Base-by-base conservation (phyloP, 1,139 yeast species). In the Maudiozyma humilis region DNA sequence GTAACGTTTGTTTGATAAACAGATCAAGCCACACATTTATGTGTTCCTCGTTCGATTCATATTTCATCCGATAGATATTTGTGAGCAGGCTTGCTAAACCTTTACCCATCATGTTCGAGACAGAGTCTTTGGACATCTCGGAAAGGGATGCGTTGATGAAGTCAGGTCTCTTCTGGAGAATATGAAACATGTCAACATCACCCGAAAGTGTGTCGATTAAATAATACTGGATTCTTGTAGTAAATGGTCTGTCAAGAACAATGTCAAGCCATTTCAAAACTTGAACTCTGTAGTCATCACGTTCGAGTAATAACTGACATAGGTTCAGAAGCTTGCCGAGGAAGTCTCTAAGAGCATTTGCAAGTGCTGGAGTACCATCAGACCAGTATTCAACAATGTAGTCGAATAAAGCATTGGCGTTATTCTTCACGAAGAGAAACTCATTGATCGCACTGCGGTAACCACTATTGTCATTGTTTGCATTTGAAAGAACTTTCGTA, bases 81-180 rank as follows among this genome's bases (percentile, higher is more conserved):
- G 66, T 60, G 44, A 69, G 67, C 2, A 83, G 52, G 0, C 78
- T 61, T 14, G 70, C 68, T 0, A 86, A 53, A 14, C 84, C 72
- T 56, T 80, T 83, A 23, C 86, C 82, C 14, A 82, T 73, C 1
- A 82, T 73, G 51, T 79, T 82, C 0, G 93, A 82, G 44, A 85
- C 60, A 0, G 85, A 74, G 51, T 76, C 78, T 1, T 79, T 70
- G 51, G 70, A 64, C 66, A 84, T 76, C 8, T 71, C 61, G 0
- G 65, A 51, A 8, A 84, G 59, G 7, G 85, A 70, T 5, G 66
- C 64, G 1, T 54, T 52, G 6, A 76, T 54, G 46, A 81, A 76
- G 1, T 56, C 46, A 0, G 83, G 78, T 31, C 69, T 69, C 2
- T 58, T 46, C 0, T 58, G 52, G 4, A 80, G 47, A 6, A 83